Percentiles rank a stretch among this genome's conserved stretches.
Conservation (phyloP, 2,329 filamentous ascomycete species). For the Penicillium crustosum region DNA sequence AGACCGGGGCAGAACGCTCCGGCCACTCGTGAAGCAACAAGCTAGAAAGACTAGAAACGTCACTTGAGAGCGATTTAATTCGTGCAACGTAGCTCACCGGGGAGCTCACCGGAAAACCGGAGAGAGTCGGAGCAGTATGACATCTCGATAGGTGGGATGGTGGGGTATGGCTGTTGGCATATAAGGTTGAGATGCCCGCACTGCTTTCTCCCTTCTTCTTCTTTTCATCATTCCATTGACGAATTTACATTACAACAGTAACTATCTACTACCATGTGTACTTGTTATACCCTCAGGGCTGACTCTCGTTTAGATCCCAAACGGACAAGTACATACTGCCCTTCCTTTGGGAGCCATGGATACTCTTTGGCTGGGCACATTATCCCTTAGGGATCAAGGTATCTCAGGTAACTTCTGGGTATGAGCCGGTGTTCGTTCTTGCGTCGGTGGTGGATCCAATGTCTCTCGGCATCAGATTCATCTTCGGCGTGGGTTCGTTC, state of each 20-base stretch:
- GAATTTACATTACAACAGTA: slow-evolving; percentile 17
- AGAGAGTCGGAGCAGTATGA: slow-evolving; percentile 20
- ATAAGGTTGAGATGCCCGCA: slow-evolving; percentile 26
- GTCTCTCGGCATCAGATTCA: background rate
- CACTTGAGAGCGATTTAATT: slow-evolving; percentile 6
- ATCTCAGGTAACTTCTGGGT: slow-evolving; percentile 52
- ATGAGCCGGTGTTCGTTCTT: slow-evolving; percentile 65
- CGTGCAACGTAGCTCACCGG: slow-evolving; percentile 4
- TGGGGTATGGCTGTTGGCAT: slow-evolving; percentile 35
- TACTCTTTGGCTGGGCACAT: slow-evolving; percentile 41
- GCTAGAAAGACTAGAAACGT: slow-evolving; percentile 1
- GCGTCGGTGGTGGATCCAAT: slow-evolving; percentile 28
- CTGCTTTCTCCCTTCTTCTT: slow-evolving; percentile 9
- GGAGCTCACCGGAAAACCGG: slow-evolving; percentile 18
- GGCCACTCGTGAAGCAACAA: slow-evolving; percentile 3
- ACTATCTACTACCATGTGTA: slow-evolving; percentile 12
- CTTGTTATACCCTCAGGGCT: slow-evolving; percentile 9
- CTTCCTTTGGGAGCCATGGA: slow-evolving; percentile 38
- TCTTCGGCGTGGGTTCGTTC: slow-evolving; percentile 38
- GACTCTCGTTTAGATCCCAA: slow-evolving; percentile 17
- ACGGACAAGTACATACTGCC: slow-evolving; percentile 26
- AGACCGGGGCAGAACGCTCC: slow-evolving; percentile 6
- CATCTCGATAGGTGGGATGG: slow-evolving; percentile 6
- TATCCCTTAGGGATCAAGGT: slow-evolving; percentile 48
- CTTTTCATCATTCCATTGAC: slow-evolving; percentile 12